Conservation (phyloP, 495 filamentous ascomycete species). For the Penicillium bialowiezense region DNA sequence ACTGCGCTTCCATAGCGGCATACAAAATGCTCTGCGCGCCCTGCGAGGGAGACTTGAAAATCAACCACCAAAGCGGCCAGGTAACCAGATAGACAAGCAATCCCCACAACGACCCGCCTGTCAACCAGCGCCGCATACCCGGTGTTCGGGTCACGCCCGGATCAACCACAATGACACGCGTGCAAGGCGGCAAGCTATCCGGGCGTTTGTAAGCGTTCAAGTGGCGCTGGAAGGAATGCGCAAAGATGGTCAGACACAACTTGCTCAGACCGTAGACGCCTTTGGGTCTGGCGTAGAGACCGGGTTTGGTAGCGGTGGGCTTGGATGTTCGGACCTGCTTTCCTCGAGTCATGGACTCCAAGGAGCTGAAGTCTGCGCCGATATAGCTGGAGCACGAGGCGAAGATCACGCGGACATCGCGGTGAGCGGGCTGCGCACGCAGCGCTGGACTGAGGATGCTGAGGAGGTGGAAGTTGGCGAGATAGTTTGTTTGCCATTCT, state of each 20-base stretch:
- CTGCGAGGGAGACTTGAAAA: constrained; percentile 77
- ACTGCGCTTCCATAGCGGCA: constrained; percentile 75
- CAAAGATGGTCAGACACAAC: constrained; percentile 84
- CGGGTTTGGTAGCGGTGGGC: constrained; percentile 20
- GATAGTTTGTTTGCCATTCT: constrained; percentile 92
- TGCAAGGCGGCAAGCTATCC: constrained; percentile 75
- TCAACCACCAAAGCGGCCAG: constrained; percentile 80
- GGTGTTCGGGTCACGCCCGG: constrained; percentile 82
- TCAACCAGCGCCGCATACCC: constrained; percentile 82
- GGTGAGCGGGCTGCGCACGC: constrained; percentile 84
- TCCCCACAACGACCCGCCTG: constrained; percentile 78
- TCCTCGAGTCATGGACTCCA: constrained; percentile 40
- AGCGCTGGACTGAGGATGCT: constrained; percentile 86
- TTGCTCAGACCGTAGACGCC: constrained; percentile 79
- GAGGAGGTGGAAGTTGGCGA: constrained; percentile 92
- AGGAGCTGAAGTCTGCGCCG: constrained; percentile 53
- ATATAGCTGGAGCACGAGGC: constrained; percentile 86
- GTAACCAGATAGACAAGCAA: constrained; percentile 71
- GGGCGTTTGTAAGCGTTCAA: constrained; percentile 76
- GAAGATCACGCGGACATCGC: constrained; percentile 86
- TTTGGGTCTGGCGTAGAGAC: constrained; percentile 17
- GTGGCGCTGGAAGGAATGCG: constrained; percentile 84
- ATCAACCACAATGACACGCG: constrained; percentile 79
- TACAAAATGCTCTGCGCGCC: constrained; percentile 85
- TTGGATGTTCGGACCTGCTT: constrained; percentile 15